A percentile compares a stretch with the other conserved stretches of the same genome.
These are phyloP conservation scores for Kwoniella botswanensis DNA, from an alignment of 768 basidiomycete genomes.

Conservation along the genomic window DNA sequence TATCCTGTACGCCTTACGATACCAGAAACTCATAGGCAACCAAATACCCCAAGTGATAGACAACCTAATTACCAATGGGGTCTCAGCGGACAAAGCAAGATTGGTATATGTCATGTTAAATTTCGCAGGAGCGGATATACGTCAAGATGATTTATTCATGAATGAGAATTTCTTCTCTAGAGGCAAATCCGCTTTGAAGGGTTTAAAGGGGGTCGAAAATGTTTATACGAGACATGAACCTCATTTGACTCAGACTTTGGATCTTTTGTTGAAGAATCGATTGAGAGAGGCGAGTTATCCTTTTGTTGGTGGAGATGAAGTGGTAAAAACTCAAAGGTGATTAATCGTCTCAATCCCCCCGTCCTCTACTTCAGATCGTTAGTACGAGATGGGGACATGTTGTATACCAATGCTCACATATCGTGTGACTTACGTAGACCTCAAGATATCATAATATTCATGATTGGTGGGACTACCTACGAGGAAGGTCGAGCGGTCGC, in stretches of 20 bases:
- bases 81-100: constrained; percentile 62
- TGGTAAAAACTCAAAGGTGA: constrained; percentile 66
- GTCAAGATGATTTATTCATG: constrained; percentile 96
- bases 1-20: constrained; percentile 88
- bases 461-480: constrained; percentile 95
- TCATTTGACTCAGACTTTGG: constrained; percentile 88
- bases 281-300: constrained; percentile 88
- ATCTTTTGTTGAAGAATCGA: constrained; percentile 82
- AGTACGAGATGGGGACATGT: too few species aligned
- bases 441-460: constrained; percentile 94
- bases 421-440: constrained; percentile 63
- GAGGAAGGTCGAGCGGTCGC: constrained; percentile 88
- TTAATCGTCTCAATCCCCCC: too few species aligned
- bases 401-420: too few species aligned
- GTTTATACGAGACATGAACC: constrained; percentile 98
- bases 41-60: constrained; percentile 71
- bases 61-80: constrained; percentile 57
- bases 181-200: constrained; percentile 92
- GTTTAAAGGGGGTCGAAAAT: constrained; percentile 97
- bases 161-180: constrained; percentile 92
- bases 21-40: constrained; percentile 83
- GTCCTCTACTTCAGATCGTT: too few species aligned
- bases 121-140: constrained; percentile 90
- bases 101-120: constrained; percentile 87
- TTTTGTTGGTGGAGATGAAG: constrained; percentile 72